Conservation (phyloP, 1,284 basidiomycete genomes). For the Ceratobasidium sp. region DNA sequence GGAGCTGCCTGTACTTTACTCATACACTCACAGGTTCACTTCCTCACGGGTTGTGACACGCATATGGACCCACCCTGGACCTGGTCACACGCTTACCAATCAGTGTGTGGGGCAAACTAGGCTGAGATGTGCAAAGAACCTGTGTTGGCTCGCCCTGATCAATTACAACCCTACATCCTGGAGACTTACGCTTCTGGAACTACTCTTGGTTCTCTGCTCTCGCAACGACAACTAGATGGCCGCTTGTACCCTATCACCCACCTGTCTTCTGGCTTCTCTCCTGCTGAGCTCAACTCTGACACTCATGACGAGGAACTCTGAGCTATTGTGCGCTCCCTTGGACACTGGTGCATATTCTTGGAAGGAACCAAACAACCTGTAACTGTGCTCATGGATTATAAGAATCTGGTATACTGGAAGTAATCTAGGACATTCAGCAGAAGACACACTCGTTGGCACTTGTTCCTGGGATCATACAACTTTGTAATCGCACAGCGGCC, state of each 20-base stretch:
- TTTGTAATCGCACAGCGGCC: slow-evolving; percentile 52
- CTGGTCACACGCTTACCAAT: slow-evolving; percentile 34
- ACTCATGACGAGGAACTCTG: slow-evolving; percentile 58
- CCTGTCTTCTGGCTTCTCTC: slow-evolving; percentile 17
- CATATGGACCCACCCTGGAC: slow-evolving; percentile 51
- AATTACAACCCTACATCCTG: slow-evolving; percentile 15
- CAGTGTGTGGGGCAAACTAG: neutral
- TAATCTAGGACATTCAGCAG: slow-evolving; percentile 47
- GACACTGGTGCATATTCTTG: slow-evolving; percentile 53
- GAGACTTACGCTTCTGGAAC: slow-evolving; percentile 35
- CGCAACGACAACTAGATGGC: neutral
- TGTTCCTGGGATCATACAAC: slow-evolving; percentile 49
- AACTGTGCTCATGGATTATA: slow-evolving; percentile 52
- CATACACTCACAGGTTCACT: too few species aligned
- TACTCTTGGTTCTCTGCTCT: slow-evolving; percentile 12
- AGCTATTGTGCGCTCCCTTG: slow-evolving; percentile 45
- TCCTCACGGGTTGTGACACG: too few species aligned
- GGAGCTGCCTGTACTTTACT: too few species aligned
- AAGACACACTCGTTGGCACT: slow-evolving; percentile 53
- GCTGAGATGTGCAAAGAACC: slow-evolving; percentile 6
- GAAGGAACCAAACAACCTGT: slow-evolving; percentile 49
- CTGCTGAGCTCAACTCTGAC: slow-evolving; percentile 57
- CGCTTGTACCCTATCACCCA: slow-evolving; percentile 20
- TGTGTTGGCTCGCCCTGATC: slow-evolving; percentile 15
- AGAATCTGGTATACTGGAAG: slow-evolving; percentile 53